Base-by-base conservation (phyloP, 768 basidiomycete species). In the Suillus hirtellus region DNA sequence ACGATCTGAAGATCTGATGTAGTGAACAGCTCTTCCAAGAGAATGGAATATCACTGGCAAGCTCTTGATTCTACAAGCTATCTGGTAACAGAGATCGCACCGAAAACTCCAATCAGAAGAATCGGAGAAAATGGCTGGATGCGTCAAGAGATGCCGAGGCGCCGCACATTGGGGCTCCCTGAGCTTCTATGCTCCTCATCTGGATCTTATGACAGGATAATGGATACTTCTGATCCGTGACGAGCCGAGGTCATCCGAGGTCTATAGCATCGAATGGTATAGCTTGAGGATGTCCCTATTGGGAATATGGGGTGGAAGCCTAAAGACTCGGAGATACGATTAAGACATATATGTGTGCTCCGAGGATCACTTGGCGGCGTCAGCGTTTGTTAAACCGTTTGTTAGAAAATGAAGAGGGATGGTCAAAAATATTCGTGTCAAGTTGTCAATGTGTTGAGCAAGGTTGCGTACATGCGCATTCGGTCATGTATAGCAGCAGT, bases 251-350 rank as follows among this genome's bases (percentile, higher is more conserved):
- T 34, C 6, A 9, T 62, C 50, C 50, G 17, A 60, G 40, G 63
- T 44, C 59, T 4, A 10, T 15, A 24, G 49, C 9, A 49, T 24
- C 24, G 21, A 40, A 31, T 31, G 27, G 14, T n/a, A 60, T 53
- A 61, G 8, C 35, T 37, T 10, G 65, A 65, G 61, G 34, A 64
- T 53, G 38, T 3, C 67, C 49, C 27, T 64, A 63, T 63, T 24
- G 24, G 60, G 66, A 68, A 46, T 64, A 65, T 61, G 68, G 61
- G 70, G 63, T 64, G 60, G 61, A 65, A 73, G 72, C 60, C 67
- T 69, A 70, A 70, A 47, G 40, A 47, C 54, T 62, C 59, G 47
- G 63, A 38, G 63, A 62, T 60, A 61, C n/a, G 5, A 40, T 49
- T 40, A 27, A 15, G 35, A 31, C 21, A 55, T 38, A 14, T 21